These are phyloP conservation scores for Amaranthus cruentus DNA, from an alignment of 148 eudicot species.

Conservation along the genomic window DNA sequence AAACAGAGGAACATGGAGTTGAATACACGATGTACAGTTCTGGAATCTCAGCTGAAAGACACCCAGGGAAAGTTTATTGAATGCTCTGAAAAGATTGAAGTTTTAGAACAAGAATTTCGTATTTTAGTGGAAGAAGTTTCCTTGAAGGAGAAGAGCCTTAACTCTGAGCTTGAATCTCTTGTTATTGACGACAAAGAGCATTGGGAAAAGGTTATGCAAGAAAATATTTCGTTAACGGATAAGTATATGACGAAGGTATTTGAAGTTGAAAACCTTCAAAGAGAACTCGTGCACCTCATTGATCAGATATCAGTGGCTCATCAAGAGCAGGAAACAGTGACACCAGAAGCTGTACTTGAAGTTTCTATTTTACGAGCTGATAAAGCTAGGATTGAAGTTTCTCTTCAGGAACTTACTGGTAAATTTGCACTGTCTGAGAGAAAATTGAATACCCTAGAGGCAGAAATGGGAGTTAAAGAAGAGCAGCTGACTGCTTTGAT, in stretches of 20 bases:
- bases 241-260: slow-evolving; percentile 43
- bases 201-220: slow-evolving; percentile 42
- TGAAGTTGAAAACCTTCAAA: slow-evolving; percentile 63
- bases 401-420: slow-evolving; percentile 44
- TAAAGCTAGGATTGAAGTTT: slow-evolving; percentile 47
- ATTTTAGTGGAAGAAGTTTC: slow-evolving; percentile 49
- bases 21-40: slow-evolving; percentile 29
- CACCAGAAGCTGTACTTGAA: slow-evolving; percentile 40
- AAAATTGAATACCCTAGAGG: slow-evolving; percentile 35
- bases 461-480: slow-evolving; percentile 46
- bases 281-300: slow-evolving; percentile 53
- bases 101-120: slow-evolving; percentile 48
- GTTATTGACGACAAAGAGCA: slow-evolving; percentile 42
- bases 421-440: slow-evolving; percentile 36
- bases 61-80: slow-evolving; percentile 36
- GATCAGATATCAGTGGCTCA: slow-evolving; percentile 39
- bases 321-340: slow-evolving; percentile 37
- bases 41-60: slow-evolving; percentile 54
- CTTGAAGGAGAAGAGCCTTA: slow-evolving; percentile 47
- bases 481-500: slow-evolving; percentile 40
- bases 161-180: slow-evolving; percentile 61
- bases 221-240: slow-evolving; percentile 44
- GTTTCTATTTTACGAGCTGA: slow-evolving; percentile 48
- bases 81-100: slow-evolving; percentile 42
- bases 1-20: slow-evolving; percentile 50